Conservation (phyloP, 2,329 filamentous ascomycete species). For the Madurella mycetomatis region DNA sequence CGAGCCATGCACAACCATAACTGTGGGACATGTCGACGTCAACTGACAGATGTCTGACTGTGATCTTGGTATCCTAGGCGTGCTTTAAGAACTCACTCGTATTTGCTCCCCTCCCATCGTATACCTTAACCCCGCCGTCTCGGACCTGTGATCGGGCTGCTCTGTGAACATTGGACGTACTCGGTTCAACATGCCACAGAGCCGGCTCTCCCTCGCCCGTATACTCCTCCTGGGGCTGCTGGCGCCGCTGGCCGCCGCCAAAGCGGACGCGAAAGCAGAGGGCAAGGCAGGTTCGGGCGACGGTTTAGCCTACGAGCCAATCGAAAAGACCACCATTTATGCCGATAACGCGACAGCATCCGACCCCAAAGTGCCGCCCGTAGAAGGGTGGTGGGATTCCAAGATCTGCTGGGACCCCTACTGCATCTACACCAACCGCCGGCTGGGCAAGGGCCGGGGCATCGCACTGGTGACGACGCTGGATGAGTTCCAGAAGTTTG, state of each 20-base stretch:
- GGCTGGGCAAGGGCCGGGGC: slow-evolving; percentile 22
- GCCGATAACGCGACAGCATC: slow-evolving; percentile 20
- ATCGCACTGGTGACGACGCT: slow-evolving; percentile 21
- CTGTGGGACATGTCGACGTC: neutral
- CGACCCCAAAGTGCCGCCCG: slow-evolving; percentile 4
- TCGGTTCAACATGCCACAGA: slow-evolving; percentile 17
- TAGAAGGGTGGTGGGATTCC: slow-evolving; percentile 26
- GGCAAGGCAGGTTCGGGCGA: slow-evolving; percentile 12
- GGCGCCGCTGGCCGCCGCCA: slow-evolving; percentile 5
- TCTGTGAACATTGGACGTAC: neutral
- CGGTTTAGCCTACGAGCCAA: slow-evolving; percentile 22
- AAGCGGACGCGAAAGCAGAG: slow-evolving; percentile 5
- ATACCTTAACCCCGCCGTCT: neutral
- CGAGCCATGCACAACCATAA: neutral
- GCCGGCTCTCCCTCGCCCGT: slow-evolving; percentile 13
- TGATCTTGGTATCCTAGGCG: too few relatives aligned
- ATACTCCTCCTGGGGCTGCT: slow-evolving; percentile 18
- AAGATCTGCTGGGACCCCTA: slow-evolving; percentile 24
- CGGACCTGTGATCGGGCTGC: neutral
- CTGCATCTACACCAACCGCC: slow-evolving; percentile 28
- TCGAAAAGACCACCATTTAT: slow-evolving; percentile 20
- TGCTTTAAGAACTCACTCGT: too few relatives aligned
- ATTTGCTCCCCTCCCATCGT: slow-evolving; percentile 4
- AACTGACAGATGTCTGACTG: neutral
- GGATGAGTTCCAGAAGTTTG: slow-evolving; percentile 25